Base-by-base conservation (phyloP, 805 yeast genomes). In the Starmerella lactis-condensi region DNA sequence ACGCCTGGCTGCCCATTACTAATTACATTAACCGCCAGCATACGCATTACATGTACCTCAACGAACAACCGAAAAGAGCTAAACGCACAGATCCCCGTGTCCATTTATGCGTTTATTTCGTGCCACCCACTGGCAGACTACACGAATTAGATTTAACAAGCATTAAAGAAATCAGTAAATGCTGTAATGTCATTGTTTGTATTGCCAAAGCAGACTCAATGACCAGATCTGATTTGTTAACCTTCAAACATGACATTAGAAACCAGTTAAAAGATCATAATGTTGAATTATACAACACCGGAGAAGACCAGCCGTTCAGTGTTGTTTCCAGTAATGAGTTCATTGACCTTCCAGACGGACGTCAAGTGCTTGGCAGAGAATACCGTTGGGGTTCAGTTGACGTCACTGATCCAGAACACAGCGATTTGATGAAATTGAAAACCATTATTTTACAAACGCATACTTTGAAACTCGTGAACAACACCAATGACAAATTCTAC, bases 11-110 rank as follows among this genome's bases (percentile, higher is more conserved):
- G 37, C 81, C 93, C 23, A 67, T 81, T 44, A 62, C 76, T 38
- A 92, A 79, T 53, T 83, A 79, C 53, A 70, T 83, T 40, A 93
- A 82, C 53, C 91, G 79, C 50, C 94, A 82, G 58, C 89, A 79
- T 49, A 82, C 75, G 47, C 65, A 75, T 16, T 81, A 58, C 52
- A 75, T 82, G 85, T 76, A 76, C 52, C 93, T 78, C 53, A 94
- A 82, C 51, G 89, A 81, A 50, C 96, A 83, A 57, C 96, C 96
- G 21, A 54, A 52, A 31, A 69, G 96, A 54, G 36, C 32, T 2
- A 23, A 31, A 27, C 28, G 51, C 8, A 56, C 56, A 24, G 95
- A 83, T 56, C 58, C 79, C 41, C 68, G 95, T 47, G 93, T 83
- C 22, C 93, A 83, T 48, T 92, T 82, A 2, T 78, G 91, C 52